These are phyloP conservation scores for Tranzscheliella williamsii DNA, from an alignment of 1,284 basidiomycete genomes.

Conservation along the genomic window DNA sequence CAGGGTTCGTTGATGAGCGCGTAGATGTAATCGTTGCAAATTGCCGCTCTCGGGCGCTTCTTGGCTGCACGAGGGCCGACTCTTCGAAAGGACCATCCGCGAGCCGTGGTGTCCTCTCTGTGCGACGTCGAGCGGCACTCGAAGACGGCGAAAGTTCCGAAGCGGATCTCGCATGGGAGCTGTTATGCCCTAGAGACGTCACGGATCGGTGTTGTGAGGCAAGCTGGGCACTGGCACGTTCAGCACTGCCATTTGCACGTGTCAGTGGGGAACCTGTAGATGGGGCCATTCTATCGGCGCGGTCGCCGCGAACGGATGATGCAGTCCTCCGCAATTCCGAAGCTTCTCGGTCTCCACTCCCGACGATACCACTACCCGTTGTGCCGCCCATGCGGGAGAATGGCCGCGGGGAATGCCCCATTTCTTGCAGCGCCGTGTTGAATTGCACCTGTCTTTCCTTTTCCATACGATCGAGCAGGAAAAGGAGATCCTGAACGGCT, in stretches of 20 bases:
- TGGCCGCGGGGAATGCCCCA: constrained; percentile 24
- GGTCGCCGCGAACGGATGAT: constrained; percentile 9
- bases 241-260: constrained; percentile 12
- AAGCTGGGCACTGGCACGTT: constrained; percentile 16
- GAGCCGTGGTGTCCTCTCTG: no score
- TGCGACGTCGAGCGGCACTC: constrained; percentile 13
- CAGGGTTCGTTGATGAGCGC: no score
- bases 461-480: constrained; percentile 29
- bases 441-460: constrained; percentile 38
- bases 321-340: constrained; percentile 4
- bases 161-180: constrained; percentile 20
- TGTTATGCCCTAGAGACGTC: constrained; percentile 30
- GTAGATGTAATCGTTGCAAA: no score
- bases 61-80: no score
- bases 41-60: no score
- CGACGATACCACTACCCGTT: not conserved
- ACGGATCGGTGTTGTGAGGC: constrained; percentile 31
- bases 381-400: constrained; percentile 21
- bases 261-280: constrained; percentile 4
- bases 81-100: no score
- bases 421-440: constrained; percentile 27
- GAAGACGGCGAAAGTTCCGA: constrained; percentile 34
- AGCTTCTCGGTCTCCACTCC: constrained; percentile 5
- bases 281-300: constrained; percentile 10
- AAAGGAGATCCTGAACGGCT: constrained; percentile 32